Conservation (phyloP, 495 filamentous ascomycete species). For the Rostrohypoxylon terebratum region DNA sequence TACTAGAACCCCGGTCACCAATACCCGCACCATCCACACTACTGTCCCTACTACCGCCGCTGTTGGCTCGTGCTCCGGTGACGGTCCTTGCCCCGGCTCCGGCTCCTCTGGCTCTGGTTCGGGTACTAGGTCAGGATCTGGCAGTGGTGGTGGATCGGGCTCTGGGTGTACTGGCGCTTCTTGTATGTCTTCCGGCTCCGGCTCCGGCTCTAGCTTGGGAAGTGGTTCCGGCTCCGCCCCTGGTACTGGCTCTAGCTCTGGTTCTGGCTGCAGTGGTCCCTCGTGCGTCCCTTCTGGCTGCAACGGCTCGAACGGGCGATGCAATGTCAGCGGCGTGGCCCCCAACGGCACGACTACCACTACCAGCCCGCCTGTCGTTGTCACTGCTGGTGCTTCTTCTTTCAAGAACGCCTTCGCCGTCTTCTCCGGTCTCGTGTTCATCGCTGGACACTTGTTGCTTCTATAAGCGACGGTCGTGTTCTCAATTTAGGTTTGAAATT, state of each 20-base stretch:
- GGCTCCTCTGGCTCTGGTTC: background rate
- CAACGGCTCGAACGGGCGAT: conserved; percentile 4
- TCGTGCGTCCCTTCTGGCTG: background rate
- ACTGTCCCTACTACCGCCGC: background rate
- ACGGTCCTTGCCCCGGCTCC: background rate
- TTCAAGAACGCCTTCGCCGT: conserved; percentile 44
- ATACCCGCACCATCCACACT: background rate
- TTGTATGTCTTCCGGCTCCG: background rate
- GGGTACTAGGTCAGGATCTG: conserved; percentile 12
- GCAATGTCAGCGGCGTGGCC: background rate
- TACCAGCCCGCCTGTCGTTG: conserved; percentile 13
- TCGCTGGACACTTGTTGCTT: conserved; percentile 45
- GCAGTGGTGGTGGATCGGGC: background rate
- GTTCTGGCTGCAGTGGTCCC: conserved; percentile 3
- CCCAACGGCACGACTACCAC: conserved; percentile 29
- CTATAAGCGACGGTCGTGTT: conserved; percentile 22
- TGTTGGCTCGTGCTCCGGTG: background rate
- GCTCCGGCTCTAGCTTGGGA: background rate
- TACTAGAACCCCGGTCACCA: background rate
- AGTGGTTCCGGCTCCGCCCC: conserved; percentile 11
- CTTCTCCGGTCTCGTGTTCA: conserved; percentile 41
- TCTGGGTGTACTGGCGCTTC: conserved; percentile 6
- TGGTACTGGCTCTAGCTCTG: conserved; percentile 6
- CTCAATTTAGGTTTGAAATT: background rate
- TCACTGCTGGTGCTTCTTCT: conserved; percentile 45